A percentile compares a stretch with the other conserved stretches of the same genome.
These are phyloP conservation scores for Emergomyces pasteurianus DNA, from an alignment of 2,329 filamentous ascomycete genomes.

Conservation along the genomic window DNA sequence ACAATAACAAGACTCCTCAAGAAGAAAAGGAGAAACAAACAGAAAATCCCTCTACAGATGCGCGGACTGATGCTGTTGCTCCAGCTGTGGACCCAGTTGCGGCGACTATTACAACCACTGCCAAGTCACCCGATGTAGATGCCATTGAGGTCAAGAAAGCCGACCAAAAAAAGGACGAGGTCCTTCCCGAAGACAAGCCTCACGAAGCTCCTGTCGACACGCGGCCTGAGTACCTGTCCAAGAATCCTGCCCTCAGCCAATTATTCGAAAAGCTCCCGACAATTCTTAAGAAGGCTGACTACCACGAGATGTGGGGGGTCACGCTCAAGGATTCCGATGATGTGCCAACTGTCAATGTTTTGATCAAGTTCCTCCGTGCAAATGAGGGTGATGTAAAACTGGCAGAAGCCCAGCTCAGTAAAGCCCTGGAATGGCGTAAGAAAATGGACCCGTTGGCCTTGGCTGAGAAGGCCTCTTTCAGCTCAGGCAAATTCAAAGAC, in stretches of 20 bases:
- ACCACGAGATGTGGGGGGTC: constrained; percentile 83
- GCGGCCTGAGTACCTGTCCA: constrained; percentile 23
- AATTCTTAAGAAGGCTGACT: constrained; percentile 45
- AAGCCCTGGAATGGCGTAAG: constrained; percentile 74
- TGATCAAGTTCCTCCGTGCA: constrained; percentile 89
- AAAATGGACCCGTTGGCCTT: constrained; percentile 58
- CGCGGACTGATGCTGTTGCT: not conserved
- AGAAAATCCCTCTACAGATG: not conserved
- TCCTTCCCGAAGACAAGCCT: not conserved
- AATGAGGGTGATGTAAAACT: constrained; percentile 64
- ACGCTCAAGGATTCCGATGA: constrained; percentile 44
- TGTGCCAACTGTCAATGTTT: constrained; percentile 66
- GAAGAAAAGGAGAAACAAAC: constrained; percentile 6
- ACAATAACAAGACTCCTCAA: constrained; percentile 6
- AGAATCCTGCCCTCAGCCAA: constrained; percentile 37
- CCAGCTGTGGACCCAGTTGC: not conserved
- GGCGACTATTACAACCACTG: not conserved
- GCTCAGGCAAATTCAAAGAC: constrained; percentile 58
- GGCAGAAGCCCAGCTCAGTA: constrained; percentile 64
- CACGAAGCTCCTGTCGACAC: constrained; percentile 16
- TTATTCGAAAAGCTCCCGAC: constrained; percentile 48
- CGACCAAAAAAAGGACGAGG: not conserved
- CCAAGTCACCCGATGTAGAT: constrained; percentile 10
- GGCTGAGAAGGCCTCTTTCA: constrained; percentile 50
- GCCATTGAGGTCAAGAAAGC: constrained; percentile 11